Base-by-base conservation (phyloP, 805 yeast genomes). In the Candida jianshihensis region DNA sequence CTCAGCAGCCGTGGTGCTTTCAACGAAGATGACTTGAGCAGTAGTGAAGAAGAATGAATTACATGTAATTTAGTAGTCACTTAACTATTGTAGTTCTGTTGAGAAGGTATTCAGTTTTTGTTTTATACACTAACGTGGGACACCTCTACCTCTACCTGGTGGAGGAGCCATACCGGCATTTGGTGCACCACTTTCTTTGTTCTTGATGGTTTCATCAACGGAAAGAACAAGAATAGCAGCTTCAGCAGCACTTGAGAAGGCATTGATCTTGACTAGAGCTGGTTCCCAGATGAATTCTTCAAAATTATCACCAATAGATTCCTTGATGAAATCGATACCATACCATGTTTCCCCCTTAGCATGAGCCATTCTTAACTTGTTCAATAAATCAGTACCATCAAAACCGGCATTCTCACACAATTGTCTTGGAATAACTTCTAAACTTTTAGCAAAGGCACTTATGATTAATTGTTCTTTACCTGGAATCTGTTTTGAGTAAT, bases 361-460 rank as follows among this genome's bases (percentile, higher is more conserved):
- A 54, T 92, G 99, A 15, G 86, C 81, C 73, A 92, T 83, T 63
- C 99, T 78, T 54, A 92, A 70, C 54, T 82, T 76, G 61, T 92
- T 92, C 50, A 92, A 75, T 41, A 92, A 66, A 58, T 92, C 97
- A n/a, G 95, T 86, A 16, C 95, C 94, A 58, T 92, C 99, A 48
- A 92, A 80, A 5, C 99, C 99, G n/a, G 96, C 98, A 60, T 92
- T 92, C 57, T 92, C 98, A 68, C 97, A 90, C 46, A 92, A 71
- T 59, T 92, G 97, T 59, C 97, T 81, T 48, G 99, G 99, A 51
- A 92, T 88, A 19, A 92, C 80, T 64, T 92, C 99, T 39, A 92
- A 70, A 1, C 97, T 95, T 48, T 83, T 82, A 18, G 98, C 98
- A 63, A 78, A 92, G 7, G 96, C 96, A 40, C 81, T 80, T 39